Conservation (phyloP, 2,329 filamentous ascomycete genomes). For the Stromatinia cepivora region DNA sequence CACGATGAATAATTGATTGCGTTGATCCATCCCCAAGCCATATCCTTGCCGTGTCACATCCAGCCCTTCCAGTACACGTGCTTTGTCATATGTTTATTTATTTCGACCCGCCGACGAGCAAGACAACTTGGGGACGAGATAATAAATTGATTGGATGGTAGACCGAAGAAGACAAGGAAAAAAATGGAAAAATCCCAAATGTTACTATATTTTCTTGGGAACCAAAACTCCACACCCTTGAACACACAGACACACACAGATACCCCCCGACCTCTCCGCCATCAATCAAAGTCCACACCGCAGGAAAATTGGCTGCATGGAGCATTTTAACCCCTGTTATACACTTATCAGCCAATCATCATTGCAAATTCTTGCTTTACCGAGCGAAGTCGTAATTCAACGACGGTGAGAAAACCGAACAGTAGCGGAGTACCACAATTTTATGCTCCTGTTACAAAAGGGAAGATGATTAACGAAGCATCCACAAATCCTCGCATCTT, state of each 20-base stretch:
- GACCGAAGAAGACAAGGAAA: not conserved
- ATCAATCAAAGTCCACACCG: slow-evolving; percentile 27
- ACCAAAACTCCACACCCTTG: slow-evolving; percentile 23
- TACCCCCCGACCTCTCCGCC: slow-evolving; percentile 18
- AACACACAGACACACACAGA: slow-evolving; percentile 4
- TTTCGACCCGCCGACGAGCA: slow-evolving; percentile 6
- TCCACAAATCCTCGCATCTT: slow-evolving; percentile 9
- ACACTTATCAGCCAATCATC: slow-evolving; percentile 22
- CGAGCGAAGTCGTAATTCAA: slow-evolving; percentile 23
- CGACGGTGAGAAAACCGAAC: slow-evolving; percentile 25
- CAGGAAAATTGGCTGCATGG: slow-evolving; percentile 26
- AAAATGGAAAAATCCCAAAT: slow-evolving; percentile 3
- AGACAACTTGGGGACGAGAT: slow-evolving; percentile 15
- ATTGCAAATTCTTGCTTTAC: slow-evolving; percentile 19
- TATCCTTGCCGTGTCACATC: slow-evolving; percentile 37
- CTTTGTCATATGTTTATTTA: slow-evolving; percentile 40
- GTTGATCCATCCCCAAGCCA: not conserved
- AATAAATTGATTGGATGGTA: slow-evolving; percentile 10
- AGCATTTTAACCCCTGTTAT: slow-evolving; percentile 20
- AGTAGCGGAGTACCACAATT: slow-evolving; percentile 16
- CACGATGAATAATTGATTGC: not conserved
- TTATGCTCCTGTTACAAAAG: slow-evolving; percentile 5
- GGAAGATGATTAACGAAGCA: slow-evolving; percentile 9
- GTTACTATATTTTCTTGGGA: slow-evolving; percentile 10
- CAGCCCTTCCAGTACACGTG: slow-evolving; percentile 28